phyloP scores from a whole-genome alignment of 2,329 filamentous ascomycete species.

The Fusarium sambucinum region DNA sequence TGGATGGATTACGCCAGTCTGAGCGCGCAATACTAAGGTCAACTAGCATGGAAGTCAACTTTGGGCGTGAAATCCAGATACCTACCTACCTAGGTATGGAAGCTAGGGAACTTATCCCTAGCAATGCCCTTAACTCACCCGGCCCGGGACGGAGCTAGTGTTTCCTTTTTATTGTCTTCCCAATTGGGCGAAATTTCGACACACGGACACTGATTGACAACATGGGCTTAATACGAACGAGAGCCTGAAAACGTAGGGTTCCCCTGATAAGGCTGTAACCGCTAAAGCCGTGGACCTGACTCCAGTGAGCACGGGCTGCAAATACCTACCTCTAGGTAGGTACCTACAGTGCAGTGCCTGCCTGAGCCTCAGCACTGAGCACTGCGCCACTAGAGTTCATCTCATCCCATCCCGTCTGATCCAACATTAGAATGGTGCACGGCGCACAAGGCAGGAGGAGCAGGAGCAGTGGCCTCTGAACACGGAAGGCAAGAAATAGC shows the following conservation, averaged over 20 bases:
- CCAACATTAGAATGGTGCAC: slow-evolving; percentile 16
- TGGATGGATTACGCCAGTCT: slow-evolving; percentile 38
- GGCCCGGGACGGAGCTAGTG: slow-evolving; percentile 13
- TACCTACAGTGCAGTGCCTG: not conserved
- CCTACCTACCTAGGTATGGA: too few relatives aligned
- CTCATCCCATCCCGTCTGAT: slow-evolving; percentile 11
- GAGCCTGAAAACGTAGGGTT: not conserved
- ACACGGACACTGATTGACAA: slow-evolving; percentile 35
- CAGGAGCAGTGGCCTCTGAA: not conserved
- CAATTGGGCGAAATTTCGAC: slow-evolving; percentile 15
- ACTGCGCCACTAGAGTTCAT: slow-evolving; percentile 35
- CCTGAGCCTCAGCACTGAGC: slow-evolving; percentile 19
- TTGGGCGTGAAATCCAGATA: not conserved
- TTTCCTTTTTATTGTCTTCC: slow-evolving; percentile 22
- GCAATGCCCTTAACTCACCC: slow-evolving; percentile 1
- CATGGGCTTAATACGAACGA: slow-evolving; percentile 27
- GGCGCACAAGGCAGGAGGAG: slow-evolving; percentile 17
- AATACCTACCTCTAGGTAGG: not conserved
- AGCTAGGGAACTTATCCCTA: not conserved
- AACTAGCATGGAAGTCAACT: not conserved
- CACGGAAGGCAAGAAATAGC: slow-evolving; percentile 3
- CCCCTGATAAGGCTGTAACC: slow-evolving; percentile 6
- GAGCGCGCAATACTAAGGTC: slow-evolving; percentile 33
- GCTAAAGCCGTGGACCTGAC: not conserved
- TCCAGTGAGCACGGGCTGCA: not conserved